Evolutionary conservation across 192 early-diverging fungal genomes (phyloP).

Genomic region (Coemansia sp.): DNA sequence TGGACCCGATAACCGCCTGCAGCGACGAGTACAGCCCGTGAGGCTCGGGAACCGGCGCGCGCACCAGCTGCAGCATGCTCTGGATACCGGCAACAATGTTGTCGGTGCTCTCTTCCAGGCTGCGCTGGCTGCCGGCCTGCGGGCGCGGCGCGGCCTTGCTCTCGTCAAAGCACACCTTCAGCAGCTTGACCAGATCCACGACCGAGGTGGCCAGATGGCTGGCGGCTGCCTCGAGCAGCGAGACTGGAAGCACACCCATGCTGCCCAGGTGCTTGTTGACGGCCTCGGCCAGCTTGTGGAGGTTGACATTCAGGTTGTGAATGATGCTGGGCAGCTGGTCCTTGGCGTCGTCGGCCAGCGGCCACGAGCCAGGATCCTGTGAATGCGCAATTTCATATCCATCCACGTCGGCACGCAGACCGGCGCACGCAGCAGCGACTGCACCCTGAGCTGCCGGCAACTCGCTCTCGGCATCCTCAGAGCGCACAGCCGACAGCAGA

Average conservation of each 20-base stretch:
- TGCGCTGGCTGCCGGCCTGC: conserved; percentile 4
- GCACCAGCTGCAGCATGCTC: conserved; percentile 43
- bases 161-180: conserved; percentile 50
- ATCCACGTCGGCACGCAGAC: conserved; percentile 82
- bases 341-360: conserved; percentile 52
- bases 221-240: conserved; percentile 78
- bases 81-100: conserved; percentile 49
- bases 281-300: conserved; percentile 68
- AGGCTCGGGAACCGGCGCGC: conserved; percentile 27
- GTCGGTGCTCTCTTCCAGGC: conserved; percentile 50
- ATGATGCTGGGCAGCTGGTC: conserved; percentile 26
- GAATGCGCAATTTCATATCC: conserved; percentile 54
- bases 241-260: conserved; percentile 62
- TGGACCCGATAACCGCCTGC: conserved; percentile 31
- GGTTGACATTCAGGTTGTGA: conserved; percentile 33
- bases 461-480: conserved; percentile 68
- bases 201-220: conserved; percentile 75
- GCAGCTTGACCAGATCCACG: conserved; percentile 69
- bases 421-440: conserved; percentile 78
- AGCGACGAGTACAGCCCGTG: conserved; percentile 41
- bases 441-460: conserved; percentile 73
- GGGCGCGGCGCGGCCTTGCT: conserved; percentile 38
- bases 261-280: conserved; percentile 78
- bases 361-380: conserved; percentile 33
- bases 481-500: conserved; percentile 71